Conservation (phyloP, 2,329 filamentous ascomycete species). For the Mycosphaerelloides madeirae region DNA sequence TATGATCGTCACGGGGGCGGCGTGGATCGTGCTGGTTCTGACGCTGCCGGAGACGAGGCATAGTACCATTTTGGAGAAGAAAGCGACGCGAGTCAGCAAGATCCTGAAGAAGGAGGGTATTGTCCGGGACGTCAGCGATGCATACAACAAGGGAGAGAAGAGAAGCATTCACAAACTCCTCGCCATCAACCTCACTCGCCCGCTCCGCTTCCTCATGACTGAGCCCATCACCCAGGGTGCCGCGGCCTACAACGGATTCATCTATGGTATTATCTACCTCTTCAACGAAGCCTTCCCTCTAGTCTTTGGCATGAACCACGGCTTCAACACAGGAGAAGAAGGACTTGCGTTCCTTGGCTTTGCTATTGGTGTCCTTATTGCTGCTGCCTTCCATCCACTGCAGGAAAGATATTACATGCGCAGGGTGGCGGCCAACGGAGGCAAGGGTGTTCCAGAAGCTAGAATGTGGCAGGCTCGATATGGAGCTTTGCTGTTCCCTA, state of each 20-base stretch:
- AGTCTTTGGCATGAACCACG: constrained; percentile 42
- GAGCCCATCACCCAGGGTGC: constrained; percentile 47
- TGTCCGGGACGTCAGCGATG: constrained; percentile 17
- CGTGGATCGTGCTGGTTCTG: constrained; percentile 23
- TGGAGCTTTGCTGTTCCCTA: constrained; percentile 20
- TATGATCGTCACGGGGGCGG: constrained; percentile 23
- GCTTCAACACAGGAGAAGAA: constrained; percentile 28
- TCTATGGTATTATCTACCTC: constrained; percentile 47
- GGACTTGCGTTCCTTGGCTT: constrained; percentile 25
- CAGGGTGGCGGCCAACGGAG: constrained; percentile 17
- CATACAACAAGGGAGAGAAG: constrained; percentile 20
- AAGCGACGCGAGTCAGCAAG: constrained; percentile 66
- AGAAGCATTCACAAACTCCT: constrained; percentile 37
- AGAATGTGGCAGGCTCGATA: constrained; percentile 23
- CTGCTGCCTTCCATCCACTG: constrained; percentile 40
- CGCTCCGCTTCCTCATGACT: constrained; percentile 44
- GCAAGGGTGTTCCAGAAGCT: constrained; percentile 28
- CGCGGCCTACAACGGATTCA: constrained; percentile 47
- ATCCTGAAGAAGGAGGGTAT: constrained; percentile 8
- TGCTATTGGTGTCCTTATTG: constrained; percentile 21
- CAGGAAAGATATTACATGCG: constrained; percentile 41
- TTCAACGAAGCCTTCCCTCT: constrained; percentile 49
- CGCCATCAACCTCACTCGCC: constrained; percentile 41
- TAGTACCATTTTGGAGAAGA: constrained; percentile 27
- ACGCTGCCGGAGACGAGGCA: constrained; percentile 30